phyloP scores from a whole-genome alignment of 768 basidiomycete species.

The Panus rudis region DNA sequence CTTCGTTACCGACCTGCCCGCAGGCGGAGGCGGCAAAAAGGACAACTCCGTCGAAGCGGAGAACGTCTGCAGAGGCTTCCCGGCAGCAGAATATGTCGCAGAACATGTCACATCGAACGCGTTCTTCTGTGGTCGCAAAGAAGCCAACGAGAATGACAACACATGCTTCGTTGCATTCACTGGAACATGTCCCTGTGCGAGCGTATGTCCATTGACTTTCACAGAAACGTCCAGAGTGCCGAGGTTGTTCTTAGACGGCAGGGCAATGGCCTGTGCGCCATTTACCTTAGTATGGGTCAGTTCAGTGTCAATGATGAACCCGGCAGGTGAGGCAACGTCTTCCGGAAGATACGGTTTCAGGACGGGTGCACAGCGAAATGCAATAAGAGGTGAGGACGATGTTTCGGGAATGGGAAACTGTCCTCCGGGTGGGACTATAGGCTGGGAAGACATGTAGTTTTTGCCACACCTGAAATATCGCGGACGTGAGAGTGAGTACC shows the following conservation, averaged over 20 bases:
- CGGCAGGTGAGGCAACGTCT: slow-evolving; percentile 23
- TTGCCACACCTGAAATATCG: slow-evolving; percentile 55
- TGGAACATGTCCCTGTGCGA: slow-evolving; percentile 24
- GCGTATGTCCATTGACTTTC: slow-evolving; percentile 18
- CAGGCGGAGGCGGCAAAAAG: slow-evolving; percentile 33
- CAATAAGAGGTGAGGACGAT: slow-evolving; percentile 33
- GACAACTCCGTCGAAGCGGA: slow-evolving; percentile 25
- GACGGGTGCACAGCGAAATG: slow-evolving; percentile 39
- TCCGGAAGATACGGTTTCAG: slow-evolving; percentile 41
- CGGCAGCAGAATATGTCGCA: slow-evolving; percentile 20
- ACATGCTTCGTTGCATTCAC: slow-evolving; percentile 32
- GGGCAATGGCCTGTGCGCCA: slow-evolving; percentile 27
- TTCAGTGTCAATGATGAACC: slow-evolving; percentile 32
- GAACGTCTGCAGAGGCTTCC: slow-evolving; percentile 24
- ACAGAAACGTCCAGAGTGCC: slow-evolving; percentile 23
- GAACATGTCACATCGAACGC: slow-evolving; percentile 29
- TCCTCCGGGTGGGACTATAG: slow-evolving; percentile 38
- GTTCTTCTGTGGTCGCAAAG: slow-evolving; percentile 21
- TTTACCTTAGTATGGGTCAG: slow-evolving; percentile 29
- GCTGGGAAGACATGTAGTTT: slow-evolving; percentile 35
- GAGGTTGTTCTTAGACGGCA: slow-evolving; percentile 9
- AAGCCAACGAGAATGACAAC: slow-evolving; percentile 27
- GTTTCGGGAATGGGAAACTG: slow-evolving; percentile 32
- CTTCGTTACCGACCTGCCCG: slow-evolving; percentile 37
- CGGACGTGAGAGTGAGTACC: no score